Evolutionary conservation across 352 stramenopile species (phyloP).

Genomic region (Phytophthora crassamura): DNA sequence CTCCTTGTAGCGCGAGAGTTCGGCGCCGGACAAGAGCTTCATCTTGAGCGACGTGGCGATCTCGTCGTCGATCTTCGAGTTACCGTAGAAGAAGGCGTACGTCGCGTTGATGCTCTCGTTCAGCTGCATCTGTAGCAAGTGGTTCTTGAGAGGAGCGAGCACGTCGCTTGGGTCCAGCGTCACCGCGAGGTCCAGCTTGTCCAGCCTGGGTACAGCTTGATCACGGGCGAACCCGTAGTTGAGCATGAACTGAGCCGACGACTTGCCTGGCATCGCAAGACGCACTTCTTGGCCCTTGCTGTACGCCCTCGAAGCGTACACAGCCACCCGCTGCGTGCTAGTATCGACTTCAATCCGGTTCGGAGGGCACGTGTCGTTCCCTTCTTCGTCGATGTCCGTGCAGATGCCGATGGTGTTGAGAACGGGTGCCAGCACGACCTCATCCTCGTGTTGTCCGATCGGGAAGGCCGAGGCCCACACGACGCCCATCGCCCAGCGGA

Average conservation of each 20-base stretch:
- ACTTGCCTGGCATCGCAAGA: constrained; percentile 40
- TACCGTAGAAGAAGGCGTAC: constrained; percentile 43
- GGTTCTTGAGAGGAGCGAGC: constrained; percentile 46
- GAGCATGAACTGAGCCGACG: constrained; percentile 53
- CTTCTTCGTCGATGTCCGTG: constrained; percentile 28
- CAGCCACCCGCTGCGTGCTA: constrained; percentile 32
- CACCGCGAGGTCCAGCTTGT: constrained; percentile 58
- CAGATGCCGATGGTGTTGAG: constrained; percentile 52
- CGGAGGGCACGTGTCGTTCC: constrained; percentile 27
- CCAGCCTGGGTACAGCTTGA: constrained; percentile 26
- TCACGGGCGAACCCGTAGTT: constrained; percentile 50
- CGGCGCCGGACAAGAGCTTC: constrained; percentile 47
- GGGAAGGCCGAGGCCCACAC: constrained; percentile 52
- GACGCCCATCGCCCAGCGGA: constrained; percentile 54
- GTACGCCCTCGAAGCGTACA: constrained; percentile 44
- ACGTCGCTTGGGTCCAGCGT: constrained; percentile 45
- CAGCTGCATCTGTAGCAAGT: constrained; percentile 41
- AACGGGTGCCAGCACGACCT: constrained; percentile 50
- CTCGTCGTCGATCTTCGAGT: constrained; percentile 13
- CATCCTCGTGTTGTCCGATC: constrained; percentile 23
- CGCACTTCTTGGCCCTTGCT: constrained; percentile 39
- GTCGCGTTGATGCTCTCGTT: constrained; percentile 54
- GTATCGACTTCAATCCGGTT: constrained; percentile 38
- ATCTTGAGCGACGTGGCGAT: constrained; percentile 50
- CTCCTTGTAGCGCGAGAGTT: constrained; percentile 42